phyloP scores from a whole-genome alignment of 768 basidiomycete genomes.

The Naganishia randhawae region DNA sequence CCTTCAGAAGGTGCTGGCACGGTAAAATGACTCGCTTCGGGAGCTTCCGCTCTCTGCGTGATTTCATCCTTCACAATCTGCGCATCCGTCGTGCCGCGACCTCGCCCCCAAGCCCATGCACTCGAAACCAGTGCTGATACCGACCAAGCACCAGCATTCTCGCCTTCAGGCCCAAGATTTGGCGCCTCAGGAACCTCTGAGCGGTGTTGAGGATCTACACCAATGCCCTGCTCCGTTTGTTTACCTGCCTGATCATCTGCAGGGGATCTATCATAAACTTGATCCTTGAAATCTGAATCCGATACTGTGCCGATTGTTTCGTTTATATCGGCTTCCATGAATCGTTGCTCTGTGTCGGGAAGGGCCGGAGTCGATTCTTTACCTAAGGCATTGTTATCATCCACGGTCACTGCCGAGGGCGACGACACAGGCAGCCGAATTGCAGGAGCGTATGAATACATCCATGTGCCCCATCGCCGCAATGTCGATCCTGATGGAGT shows the following conservation, averaged over 20 bases:
- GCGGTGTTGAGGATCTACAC: constrained; percentile 2
- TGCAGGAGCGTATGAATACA: constrained; percentile 2
- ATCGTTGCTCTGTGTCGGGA: constrained; percentile 1
- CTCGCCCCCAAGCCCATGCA: constrained; percentile 5
- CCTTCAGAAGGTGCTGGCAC: background rate
- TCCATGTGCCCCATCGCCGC: constrained; percentile 2
- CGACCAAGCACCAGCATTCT: background rate
- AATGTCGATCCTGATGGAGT: background rate
- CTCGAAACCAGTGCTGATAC: background rate
- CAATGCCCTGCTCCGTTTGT: constrained; percentile 12
- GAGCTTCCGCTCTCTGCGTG: background rate
- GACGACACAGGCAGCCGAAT: background rate
- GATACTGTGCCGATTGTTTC: background rate
- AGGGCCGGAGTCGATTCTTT: background rate
- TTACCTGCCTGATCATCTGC: background rate
- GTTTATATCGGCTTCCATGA: background rate
- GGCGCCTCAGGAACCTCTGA: constrained; percentile 4
- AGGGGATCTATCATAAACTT: background rate
- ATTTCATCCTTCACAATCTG: background rate
- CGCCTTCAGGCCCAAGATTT: background rate
- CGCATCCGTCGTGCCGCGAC: background rate
- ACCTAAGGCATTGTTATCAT: background rate
- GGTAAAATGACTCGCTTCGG: background rate
- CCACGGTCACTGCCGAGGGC: background rate
- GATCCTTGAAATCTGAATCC: background rate